Evolutionary conservation across 495 filamentous ascomycete genomes (phyloP), one percentile per base, ranked within the genome.

Genomic region (Penicillium odoratum): DNA sequence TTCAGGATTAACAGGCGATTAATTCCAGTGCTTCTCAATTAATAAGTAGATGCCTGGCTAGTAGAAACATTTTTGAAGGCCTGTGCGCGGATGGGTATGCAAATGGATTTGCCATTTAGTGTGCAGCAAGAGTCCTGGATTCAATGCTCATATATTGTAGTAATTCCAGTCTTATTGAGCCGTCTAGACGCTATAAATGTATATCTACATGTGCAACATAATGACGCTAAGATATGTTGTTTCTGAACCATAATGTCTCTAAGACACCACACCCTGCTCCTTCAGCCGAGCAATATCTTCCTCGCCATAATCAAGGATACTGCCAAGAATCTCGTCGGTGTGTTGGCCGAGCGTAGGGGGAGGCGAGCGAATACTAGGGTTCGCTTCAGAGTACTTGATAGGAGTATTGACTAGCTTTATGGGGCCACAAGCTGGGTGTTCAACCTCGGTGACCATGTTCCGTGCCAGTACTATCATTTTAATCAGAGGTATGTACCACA

Each of bases 371-470:
- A 96, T 83, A n/a, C 85, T 79, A 1, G 93, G 91, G 54, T 79
- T 84, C 9, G 88, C 87, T 51, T 92, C 83, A 9, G 91, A 96
- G 72, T 91, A 98, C 71, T 98, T 98, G 58, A 98, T 85, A 0
- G 94, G 94, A n/a, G 93, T 93, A 65, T 94, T 96, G 26, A 98
- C 85, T 53, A 98, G 66, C 73, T 92, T 93, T 58, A 98, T 90
- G 3, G 85, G 83, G 1, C 94, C 94, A 66, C 92, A 96, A 3
- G 77, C 73, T 4, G 83, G 84, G 68, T 98, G 94, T 1, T 96
- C 84, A 25, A 97, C 77, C 63, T 94, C 90, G 5, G 86, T 82
- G 5, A 98, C 87, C 94, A 98, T 98, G 43, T 85, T 79, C 53
- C 94, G 80, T 28, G 93, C 93, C 51, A 81, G 78, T 3, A 93